Evolutionary conservation across 768 basidiomycete genomes (phyloP).

Genomic region (Pisolithus marmoratus): DNA sequence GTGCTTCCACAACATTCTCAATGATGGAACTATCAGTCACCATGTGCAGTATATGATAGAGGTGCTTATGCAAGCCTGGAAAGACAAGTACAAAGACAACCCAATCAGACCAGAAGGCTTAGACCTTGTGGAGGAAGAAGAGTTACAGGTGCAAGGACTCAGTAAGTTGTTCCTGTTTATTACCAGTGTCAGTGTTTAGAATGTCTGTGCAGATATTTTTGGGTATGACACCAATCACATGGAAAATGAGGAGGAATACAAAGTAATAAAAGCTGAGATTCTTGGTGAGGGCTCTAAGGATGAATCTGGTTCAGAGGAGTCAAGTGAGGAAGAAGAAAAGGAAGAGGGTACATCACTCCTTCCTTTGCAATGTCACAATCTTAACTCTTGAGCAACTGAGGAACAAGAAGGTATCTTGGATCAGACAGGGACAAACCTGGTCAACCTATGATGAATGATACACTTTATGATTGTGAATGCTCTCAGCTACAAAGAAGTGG

Average conservation of each 20-base stretch:
- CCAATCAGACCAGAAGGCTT: constrained; percentile 90
- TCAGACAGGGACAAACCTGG: too few relatives aligned
- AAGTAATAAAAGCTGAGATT: constrained; percentile 86
- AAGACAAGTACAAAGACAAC: too few relatives aligned
- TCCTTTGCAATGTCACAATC: constrained; percentile 25
- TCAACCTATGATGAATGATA: too few relatives aligned
- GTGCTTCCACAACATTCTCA: constrained; percentile 92
- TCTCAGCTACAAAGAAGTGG: too few relatives aligned
- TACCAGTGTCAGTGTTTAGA: constrained; percentile 5
- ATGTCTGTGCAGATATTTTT: constrained; percentile 73
- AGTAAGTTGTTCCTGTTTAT: constrained; percentile 50
- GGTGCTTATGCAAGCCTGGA: too few relatives aligned
- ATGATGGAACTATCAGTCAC: constrained; percentile 92
- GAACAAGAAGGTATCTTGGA: constrained; percentile 89
- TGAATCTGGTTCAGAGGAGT: constrained; percentile 55
- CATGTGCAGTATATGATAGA: constrained; percentile 98
- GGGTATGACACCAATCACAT: constrained; percentile 84
- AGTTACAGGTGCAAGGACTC: constrained; percentile 87
- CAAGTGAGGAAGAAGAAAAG: constrained; percentile 61
- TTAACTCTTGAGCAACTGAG: constrained; percentile 46
- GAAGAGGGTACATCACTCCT: constrained; percentile 32
- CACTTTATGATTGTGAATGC: too few relatives aligned
- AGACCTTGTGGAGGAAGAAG: constrained; percentile 96
- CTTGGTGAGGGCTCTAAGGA: constrained; percentile 90
- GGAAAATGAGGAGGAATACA: constrained; percentile 94